phyloP scores from a whole-genome alignment of 192 early-diverging fungal genomes.

The Ambispora gerdemannii region DNA sequence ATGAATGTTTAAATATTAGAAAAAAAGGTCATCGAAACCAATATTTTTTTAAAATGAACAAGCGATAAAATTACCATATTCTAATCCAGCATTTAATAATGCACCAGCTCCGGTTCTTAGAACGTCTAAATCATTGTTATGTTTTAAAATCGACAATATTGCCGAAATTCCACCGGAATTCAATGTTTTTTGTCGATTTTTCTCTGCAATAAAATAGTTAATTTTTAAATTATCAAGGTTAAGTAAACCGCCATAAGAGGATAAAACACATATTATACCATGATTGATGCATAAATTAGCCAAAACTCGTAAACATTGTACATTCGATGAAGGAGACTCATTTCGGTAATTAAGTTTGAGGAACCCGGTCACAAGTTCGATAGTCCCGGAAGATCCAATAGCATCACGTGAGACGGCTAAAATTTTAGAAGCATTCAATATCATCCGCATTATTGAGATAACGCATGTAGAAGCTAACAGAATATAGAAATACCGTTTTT shows the following conservation, averaged over 20 bases:
- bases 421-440: not conserved
- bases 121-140: constrained; percentile 34
- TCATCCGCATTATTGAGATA: not conserved
- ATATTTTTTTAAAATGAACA: not conserved
- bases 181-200: constrained; percentile 43
- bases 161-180: constrained; percentile 37
- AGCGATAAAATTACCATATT: constrained; percentile 41
- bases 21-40: not conserved
- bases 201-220: constrained; percentile 36
- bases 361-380: constrained; percentile 39
- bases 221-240: not conserved
- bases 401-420: constrained; percentile 44
- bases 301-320: constrained; percentile 49
- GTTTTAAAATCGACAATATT: constrained; percentile 32
- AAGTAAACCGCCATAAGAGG: not conserved
- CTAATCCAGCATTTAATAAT: constrained; percentile 49
- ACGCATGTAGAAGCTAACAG: not conserved
- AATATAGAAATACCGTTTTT: constrained; percentile 33
- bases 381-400: constrained; percentile 41
- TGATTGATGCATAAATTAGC: constrained; percentile 56
- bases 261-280: constrained; percentile 37
- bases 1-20: not conserved
- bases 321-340: constrained; percentile 32
- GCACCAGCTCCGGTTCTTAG: constrained; percentile 46
- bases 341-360: constrained; percentile 33